Percentiles rank a stretch among this genome's conserved stretches.
Conservation (phyloP, 441 rosid genomes). For the Pelargonium fulgidum region DNA sequence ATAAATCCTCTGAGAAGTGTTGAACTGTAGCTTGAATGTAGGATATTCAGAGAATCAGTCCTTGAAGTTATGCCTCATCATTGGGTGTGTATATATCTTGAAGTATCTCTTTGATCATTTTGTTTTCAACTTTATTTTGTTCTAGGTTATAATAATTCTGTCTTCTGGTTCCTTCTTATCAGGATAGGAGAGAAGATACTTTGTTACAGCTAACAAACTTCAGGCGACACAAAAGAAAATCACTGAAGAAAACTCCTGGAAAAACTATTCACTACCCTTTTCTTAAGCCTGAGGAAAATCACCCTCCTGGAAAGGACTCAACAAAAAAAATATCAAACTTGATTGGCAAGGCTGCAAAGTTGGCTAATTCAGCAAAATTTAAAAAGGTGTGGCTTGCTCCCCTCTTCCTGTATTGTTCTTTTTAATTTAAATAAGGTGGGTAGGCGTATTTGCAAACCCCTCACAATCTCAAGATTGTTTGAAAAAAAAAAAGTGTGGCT, state of each 20-base stretch:
- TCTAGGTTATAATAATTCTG: conserved; percentile 16
- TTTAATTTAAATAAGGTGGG: no score
- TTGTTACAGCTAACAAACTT: conserved; percentile 71
- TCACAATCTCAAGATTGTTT: no score
- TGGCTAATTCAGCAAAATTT: conserved; percentile 79
- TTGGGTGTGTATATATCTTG: conserved; percentile 51
- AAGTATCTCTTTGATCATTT: background rate
- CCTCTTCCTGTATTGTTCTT: no score
- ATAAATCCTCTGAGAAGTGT: conserved; percentile 30
- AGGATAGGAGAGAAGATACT: conserved; percentile 99
- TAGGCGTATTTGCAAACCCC: no score
- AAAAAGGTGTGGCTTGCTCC: no score
- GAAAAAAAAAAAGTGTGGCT: no score
- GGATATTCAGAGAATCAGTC: conserved; percentile 95
- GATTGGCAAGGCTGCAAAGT: conserved; percentile 77
- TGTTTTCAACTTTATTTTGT: background rate
- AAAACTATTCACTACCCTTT: conserved; percentile 63
- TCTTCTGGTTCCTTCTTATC: conserved; percentile 26
- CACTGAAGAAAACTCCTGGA: conserved; percentile 60
- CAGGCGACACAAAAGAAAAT: conserved; percentile 85
- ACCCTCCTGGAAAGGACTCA: conserved; percentile 91
- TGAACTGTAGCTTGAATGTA: conserved; percentile 74
- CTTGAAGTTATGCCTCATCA: conserved; percentile 94
- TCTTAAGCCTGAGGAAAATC: conserved; percentile 93
- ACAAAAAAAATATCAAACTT: conserved; percentile 76